These are phyloP conservation scores for Liriodendron chinense DNA, from an alignment of 164 flowering plant species.

Conservation along the genomic window DNA sequence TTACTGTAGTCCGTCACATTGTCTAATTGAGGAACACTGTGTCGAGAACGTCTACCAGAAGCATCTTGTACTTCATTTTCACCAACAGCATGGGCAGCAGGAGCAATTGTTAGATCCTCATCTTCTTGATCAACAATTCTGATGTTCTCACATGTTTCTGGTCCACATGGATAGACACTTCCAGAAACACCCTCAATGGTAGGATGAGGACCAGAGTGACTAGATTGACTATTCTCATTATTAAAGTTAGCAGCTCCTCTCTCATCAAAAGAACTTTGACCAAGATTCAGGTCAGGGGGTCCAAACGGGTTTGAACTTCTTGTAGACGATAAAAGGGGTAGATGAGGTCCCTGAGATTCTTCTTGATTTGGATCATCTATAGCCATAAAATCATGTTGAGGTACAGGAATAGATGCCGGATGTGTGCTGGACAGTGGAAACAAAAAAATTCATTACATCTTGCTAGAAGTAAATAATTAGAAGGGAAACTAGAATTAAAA, in stretches of 20 bases:
- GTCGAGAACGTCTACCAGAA: constrained; percentile 23
- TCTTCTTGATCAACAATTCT: constrained; percentile 57
- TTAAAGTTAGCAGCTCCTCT: constrained; percentile 38
- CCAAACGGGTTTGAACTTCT: constrained; percentile 49
- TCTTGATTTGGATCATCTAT: constrained; percentile 58
- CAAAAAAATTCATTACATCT: not conserved
- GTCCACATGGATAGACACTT: constrained; percentile 34
- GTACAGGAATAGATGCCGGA: constrained; percentile 26
- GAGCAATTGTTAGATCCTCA: constrained; percentile 31
- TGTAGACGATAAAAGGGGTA: constrained; percentile 36
- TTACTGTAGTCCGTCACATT: constrained; percentile 39
- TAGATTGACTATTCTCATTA: constrained; percentile 48
- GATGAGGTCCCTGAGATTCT: constrained; percentile 32
- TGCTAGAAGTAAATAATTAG: not conserved
- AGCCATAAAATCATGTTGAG: constrained; percentile 71
- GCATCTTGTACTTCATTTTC: constrained; percentile 13
- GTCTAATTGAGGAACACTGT: constrained; percentile 53
- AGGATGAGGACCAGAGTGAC: constrained; percentile 49
- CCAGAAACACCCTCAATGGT: constrained; percentile 70
- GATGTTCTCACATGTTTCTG: constrained; percentile 55
- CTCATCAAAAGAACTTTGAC: constrained; percentile 41
- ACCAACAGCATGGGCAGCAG: constrained; percentile 20
- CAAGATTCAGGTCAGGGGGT: constrained; percentile 48
- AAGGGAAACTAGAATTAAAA: not conserved
- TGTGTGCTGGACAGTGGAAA: constrained; percentile 31